These are phyloP conservation scores for Aspergillus sclerotiicarbonarius DNA, from an alignment of 495 filamentous ascomycete genomes.

Conservation along the genomic window DNA sequence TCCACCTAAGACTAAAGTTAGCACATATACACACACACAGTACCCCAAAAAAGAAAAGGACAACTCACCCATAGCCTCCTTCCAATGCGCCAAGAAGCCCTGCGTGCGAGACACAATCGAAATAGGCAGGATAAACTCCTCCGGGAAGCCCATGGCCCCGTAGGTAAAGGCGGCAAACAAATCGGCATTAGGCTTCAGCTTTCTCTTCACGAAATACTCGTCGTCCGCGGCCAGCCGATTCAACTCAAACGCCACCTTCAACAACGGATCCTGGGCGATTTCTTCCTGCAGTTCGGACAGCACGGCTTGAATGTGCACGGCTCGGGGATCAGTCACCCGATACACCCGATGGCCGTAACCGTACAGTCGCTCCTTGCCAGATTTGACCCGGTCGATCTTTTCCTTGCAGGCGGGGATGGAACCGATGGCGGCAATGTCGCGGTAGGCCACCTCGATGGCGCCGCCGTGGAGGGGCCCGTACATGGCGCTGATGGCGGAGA, in stretches of 20 bases:
- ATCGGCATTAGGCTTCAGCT: neutral
- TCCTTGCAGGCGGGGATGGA: constrained; percentile 33
- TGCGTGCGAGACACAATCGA: neutral
- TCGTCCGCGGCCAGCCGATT: neutral
- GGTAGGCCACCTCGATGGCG: constrained; percentile 51
- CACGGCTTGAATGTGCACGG: neutral
- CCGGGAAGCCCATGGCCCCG: neutral
- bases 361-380: constrained; percentile 49
- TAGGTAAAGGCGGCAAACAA: neutral
- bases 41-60: neutral
- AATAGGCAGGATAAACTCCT: neutral
- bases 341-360: constrained; percentile 58
- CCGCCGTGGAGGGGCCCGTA: constrained; percentile 54
- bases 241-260: neutral
- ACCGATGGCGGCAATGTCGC: constrained; percentile 41
- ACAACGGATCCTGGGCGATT: neutral
- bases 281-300: neutral
- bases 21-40: neutral
- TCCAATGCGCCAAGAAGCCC: neutral
- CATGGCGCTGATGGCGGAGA: constrained; percentile 35
- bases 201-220: neutral
- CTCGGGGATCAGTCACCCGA: constrained; percentile 20
- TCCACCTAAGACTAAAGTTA: neutral
- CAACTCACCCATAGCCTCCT: neutral
- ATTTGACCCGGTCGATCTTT: constrained; percentile 32